Evolutionary conservation across 805 yeast genomes (phyloP).

Genomic region (Candida vaughaniae): DNA sequence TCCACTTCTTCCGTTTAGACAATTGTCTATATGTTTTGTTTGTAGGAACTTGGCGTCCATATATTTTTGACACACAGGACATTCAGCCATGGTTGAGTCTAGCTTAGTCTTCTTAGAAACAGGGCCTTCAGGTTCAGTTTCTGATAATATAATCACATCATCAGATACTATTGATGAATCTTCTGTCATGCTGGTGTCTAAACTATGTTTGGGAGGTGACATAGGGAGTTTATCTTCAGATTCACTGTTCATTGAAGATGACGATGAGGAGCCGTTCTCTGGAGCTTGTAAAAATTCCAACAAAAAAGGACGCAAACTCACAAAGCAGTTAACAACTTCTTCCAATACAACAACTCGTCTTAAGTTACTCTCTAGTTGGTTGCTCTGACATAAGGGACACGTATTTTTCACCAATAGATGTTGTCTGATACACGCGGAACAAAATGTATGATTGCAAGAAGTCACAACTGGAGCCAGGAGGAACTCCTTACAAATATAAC

Average conservation of each 20-base stretch:
- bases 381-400: slow-evolving; percentile 79
- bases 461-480: slow-evolving; percentile 78
- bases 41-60: slow-evolving; percentile 60
- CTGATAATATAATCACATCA: slow-evolving; percentile 4
- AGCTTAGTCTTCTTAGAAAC: slow-evolving; percentile 12
- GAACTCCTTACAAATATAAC: slow-evolving; percentile 87
- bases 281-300: too few relatives aligned
- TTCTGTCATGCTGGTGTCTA: too few relatives aligned
- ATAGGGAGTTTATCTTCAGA: too few relatives aligned
- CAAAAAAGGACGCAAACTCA: slow-evolving; percentile 23
- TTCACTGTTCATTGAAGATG: too few relatives aligned
- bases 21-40: slow-evolving; percentile 59
- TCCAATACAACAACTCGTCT: slow-evolving; percentile 69
- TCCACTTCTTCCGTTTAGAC: slow-evolving; percentile 41
- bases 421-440: slow-evolving; percentile 81
- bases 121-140: slow-evolving; percentile 1
- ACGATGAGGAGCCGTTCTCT: too few relatives aligned
- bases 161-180: slow-evolving; percentile 1
- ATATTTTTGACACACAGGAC: slow-evolving; percentile 64
- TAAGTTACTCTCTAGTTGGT: slow-evolving; percentile 66
- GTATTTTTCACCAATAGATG: slow-evolving; percentile 55
- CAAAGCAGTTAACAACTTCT: slow-evolving; percentile 60
- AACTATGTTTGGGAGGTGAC: too few relatives aligned
- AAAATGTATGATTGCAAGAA: slow-evolving; percentile 84
- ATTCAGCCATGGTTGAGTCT: slow-evolving; percentile 40